Evolutionary conservation across 2,329 filamentous ascomycete genomes (phyloP), one percentile per base, ranked within the genome.

Genomic region (Chalaropsis thielavioides): DNA sequence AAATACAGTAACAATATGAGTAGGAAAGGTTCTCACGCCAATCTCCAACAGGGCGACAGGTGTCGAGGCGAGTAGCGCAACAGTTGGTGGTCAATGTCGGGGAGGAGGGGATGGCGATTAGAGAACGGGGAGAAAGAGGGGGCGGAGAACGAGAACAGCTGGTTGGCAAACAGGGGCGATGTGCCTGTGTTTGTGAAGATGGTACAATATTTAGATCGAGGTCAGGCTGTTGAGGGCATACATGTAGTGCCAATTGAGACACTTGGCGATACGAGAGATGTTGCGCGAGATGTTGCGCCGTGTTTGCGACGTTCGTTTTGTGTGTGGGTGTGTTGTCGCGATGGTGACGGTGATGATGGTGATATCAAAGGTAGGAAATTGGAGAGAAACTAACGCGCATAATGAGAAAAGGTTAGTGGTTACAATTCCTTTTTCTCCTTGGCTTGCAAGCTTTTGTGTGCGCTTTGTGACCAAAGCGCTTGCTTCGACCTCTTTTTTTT

Each of bases 291-390:
- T 13, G 41, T 44, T 58, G 51, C 15, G 27, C 27, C 17, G 51
- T 58, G 5, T n/a, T n/a, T 19, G 3, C 24, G 46, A 49, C 22
- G 22, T 49, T 49, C 22, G 22, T 49, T 49, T 7, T 51, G 8
- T 51, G 13, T 49, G 22, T 51, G 17, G 11, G 51, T 38, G 8
- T 56, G 22, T 15, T 35, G 24, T 58, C 51, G 51, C 51, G 24
- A 58, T 58, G 27, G n/a, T 56, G 51, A 35, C 7, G 31, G 7
- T 35, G 31, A 35, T 35, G 15, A 46, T 58, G 51, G n/a, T 35
- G 51, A 58, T 58, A 58, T 38, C 51, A 58, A 58, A 58, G 51
- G 24, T 17, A 58, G 51, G 27, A 38, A 58, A 35, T 58, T n/a
- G 15, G 17, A 24, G 51, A 35, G 31, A 58, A 35, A 31, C 51